A percentile compares a stretch with the other conserved stretches of the same genome.
These are phyloP conservation scores for Tricladium varicosporioides DNA, from an alignment of 2,329 filamentous ascomycete species.

Conservation along the genomic window DNA sequence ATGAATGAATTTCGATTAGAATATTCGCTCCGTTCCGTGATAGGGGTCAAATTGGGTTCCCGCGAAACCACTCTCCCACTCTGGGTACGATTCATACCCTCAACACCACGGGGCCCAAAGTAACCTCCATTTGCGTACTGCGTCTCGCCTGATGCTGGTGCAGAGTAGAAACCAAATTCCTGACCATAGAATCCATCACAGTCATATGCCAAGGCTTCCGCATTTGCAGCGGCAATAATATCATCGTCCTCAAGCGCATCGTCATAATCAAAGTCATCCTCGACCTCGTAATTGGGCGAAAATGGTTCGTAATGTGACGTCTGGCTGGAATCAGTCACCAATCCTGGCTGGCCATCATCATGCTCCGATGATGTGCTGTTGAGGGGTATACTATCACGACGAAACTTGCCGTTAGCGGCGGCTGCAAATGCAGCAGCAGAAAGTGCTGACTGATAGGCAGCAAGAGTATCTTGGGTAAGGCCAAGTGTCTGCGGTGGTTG, in stretches of 20 bases:
- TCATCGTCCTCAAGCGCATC: conserved; percentile 78
- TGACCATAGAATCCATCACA: conserved; percentile 92
- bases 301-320: conserved; percentile 34
- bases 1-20: conserved; percentile 89
- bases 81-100: conserved; percentile 57
- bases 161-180: conserved; percentile 94
- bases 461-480: conserved; percentile 55
- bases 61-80: conserved; percentile 73
- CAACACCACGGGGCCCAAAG: conserved; percentile 73
- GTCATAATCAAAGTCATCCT: conserved; percentile 52
- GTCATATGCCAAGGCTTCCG: conserved; percentile 87
- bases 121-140: conserved; percentile 78
- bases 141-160: conserved; percentile 43
- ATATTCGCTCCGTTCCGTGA: conserved; percentile 94
- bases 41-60: conserved; percentile 91
- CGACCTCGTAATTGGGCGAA: conserved; percentile 32
- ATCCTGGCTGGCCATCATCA: conserved; percentile 34
- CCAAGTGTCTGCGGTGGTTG: conserved; percentile 28
- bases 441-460: conserved; percentile 79
- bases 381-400: conserved; percentile 45
- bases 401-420: conserved; percentile 72
- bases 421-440: conserved; percentile 79
- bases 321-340: conserved; percentile 41
- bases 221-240: conserved; percentile 93
- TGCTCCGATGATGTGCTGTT: conserved; percentile 25